Evolutionary conservation across 805 yeast species (phyloP).

Genomic region (Barnettozyma siamensis): DNA sequence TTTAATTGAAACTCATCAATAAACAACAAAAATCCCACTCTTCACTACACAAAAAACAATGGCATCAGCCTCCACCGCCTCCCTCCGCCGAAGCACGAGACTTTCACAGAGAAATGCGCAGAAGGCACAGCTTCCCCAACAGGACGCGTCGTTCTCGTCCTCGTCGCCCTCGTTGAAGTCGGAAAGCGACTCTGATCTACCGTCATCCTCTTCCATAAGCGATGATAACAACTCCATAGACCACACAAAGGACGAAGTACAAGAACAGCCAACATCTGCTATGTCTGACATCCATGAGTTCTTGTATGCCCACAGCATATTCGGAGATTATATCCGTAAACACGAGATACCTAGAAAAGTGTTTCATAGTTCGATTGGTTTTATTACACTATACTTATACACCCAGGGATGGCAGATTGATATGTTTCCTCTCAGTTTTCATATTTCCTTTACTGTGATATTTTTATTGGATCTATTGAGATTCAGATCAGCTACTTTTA

Average conservation of each 20-base stretch:
- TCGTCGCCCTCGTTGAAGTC: slow-evolving; percentile 9
- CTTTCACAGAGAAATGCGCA: not conserved
- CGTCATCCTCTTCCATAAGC: slow-evolving; percentile 5
- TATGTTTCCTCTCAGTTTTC: slow-evolving; percentile 56
- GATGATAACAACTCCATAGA: not conserved
- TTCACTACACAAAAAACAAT: too few relatives aligned
- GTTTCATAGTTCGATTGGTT: slow-evolving; percentile 86
- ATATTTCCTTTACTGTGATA: slow-evolving; percentile 48
- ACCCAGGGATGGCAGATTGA: slow-evolving; percentile 49
- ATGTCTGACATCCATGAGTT: slow-evolving; percentile 9
- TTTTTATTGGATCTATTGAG: slow-evolving; percentile 64
- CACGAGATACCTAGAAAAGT: slow-evolving; percentile 88
- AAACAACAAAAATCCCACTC: not conserved
- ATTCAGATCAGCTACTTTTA: slow-evolving; percentile 54
- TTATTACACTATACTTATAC: slow-evolving; percentile 70
- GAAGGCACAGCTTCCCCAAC: not conserved
- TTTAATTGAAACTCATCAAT: not conserved
- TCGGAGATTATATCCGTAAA: slow-evolving; percentile 54
- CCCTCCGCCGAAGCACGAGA: slow-evolving; percentile 1
- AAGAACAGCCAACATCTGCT: not conserved
- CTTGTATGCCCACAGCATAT: slow-evolving; percentile 36
- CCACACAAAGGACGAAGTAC: not conserved
- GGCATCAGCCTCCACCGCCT: not conserved
- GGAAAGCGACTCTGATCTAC: slow-evolving; percentile 5
- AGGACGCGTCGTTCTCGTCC: slow-evolving; percentile 9